Evolutionary conservation across 176 grass and related monocot genomes (phyloP).

Genomic region (Cenchrus americanus): DNA sequence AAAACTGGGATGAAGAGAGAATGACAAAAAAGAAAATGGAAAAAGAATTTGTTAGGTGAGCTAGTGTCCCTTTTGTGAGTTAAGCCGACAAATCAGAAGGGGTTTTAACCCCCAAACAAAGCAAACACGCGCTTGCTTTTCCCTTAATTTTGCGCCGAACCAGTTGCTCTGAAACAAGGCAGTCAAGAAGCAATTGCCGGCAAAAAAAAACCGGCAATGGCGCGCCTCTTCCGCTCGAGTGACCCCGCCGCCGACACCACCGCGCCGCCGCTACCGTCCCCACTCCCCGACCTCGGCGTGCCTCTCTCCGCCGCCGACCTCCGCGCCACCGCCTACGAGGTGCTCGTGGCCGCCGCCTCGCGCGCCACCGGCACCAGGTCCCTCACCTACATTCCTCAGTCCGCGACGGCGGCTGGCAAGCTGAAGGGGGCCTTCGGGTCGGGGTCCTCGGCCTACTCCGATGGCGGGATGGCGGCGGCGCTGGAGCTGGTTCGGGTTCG

Average conservation of each 20-base stretch:
- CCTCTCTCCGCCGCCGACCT: conserved; percentile 66
- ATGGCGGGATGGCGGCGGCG: conserved; percentile 8
- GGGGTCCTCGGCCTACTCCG: conserved; percentile 48
- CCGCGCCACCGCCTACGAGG: conserved; percentile 80
- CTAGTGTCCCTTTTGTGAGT: neutral
- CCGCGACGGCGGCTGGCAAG: conserved; percentile 55
- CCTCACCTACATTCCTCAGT: conserved; percentile 78
- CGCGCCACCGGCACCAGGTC: conserved; percentile 64
- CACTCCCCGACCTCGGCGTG: conserved; percentile 57
- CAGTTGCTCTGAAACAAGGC: neutral
- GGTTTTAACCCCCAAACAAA: neutral
- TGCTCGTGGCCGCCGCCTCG: conserved; percentile 66
- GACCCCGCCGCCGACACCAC: conserved; percentile 1
- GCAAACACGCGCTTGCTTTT: neutral
- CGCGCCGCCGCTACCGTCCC: conserved; percentile 51
- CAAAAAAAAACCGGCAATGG: conserved; percentile 30
- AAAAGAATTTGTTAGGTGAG: conserved; percentile 8
- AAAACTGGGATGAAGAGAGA: neutral
- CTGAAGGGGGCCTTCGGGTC: conserved; percentile 63
- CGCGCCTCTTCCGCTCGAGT: conserved; percentile 35
- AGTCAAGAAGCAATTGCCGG: neutral
- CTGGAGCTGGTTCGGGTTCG: conserved; percentile 65
- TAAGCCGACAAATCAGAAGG: neutral
- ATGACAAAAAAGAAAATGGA: neutral
- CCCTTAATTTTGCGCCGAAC: neutral